Conservation (phyloP, 257 asterid genomes). For the Solanum ahanhuiri region DNA sequence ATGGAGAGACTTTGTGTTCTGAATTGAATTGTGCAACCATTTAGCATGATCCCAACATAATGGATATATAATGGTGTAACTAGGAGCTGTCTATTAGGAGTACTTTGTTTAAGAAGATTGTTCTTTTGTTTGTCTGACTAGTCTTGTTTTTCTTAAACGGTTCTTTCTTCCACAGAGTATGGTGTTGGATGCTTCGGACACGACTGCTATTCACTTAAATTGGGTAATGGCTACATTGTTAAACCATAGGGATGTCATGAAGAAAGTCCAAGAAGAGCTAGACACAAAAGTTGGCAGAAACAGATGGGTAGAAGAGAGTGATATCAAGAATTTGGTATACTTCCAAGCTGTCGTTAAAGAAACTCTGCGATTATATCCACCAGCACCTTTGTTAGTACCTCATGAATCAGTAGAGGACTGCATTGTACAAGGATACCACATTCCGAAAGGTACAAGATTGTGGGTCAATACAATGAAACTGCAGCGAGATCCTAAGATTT, state of each 20-base stretch:
- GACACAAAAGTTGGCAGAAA: constrained; percentile 2
- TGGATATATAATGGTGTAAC: neutral
- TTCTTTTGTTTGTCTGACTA: neutral
- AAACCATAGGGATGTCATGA: neutral
- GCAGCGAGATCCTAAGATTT: neutral
- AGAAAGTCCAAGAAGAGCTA: constrained; percentile 1
- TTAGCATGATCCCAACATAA: neutral
- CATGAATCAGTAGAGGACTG: neutral
- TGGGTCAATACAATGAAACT: neutral
- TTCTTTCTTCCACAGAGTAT: neutral
- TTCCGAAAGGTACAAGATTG: neutral
- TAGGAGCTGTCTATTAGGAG: neutral
- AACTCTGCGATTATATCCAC: neutral
- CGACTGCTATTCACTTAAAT: neutral
- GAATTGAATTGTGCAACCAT: neutral
- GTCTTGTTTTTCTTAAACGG: neutral
- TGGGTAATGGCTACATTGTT: neutral
- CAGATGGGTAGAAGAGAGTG: constrained; percentile 4
- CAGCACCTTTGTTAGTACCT: constrained; percentile 1
- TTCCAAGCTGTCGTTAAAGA: constrained; percentile 1
- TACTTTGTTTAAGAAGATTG: neutral
- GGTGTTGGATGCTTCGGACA: constrained; percentile 3
- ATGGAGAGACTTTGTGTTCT: neutral
- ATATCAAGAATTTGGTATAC: neutral
- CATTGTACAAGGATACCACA: neutral